Base-by-base conservation (phyloP, 352 stramenopile genomes). In the Globisporangium mamillatum region DNA sequence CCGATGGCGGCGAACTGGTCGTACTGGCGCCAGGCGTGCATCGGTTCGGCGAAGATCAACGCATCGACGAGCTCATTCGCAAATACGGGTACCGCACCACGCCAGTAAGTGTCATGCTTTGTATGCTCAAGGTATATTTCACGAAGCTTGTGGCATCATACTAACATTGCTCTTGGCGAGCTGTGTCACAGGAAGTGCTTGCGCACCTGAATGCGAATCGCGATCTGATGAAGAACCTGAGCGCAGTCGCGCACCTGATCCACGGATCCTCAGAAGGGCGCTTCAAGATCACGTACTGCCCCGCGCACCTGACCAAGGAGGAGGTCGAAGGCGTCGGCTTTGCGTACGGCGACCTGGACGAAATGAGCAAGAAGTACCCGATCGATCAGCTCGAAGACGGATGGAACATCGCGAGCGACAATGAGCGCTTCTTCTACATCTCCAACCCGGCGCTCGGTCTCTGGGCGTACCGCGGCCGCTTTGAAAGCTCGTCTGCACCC, bases 41-140 rank as follows among this genome's bases (percentile, higher is more conserved):
- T 36, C 87, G 84, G 7, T 99, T 99, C 76, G 97, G 97, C 22
- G 97, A 99, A 66, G 88, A 99, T 67, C 78, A 83, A 16, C 83
- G 88, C 3, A 98, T 99, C 63, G 97, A 99, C 67, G 72, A 88
- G 60, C 75, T 99, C 18, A 99, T 99, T 74, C 93, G 97, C 53
- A 97, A 98, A 71, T 98, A 98, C 66, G 97, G 97, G 2, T 99
- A 99, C 68, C 84, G 92, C 41, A 98, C 96, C 24, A 99, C 97
- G 0, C 94, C 94, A 6, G 88, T 95, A 86, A 44, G 81, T 73
- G 44, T 29, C n/a, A 14, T 27, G 20, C 8, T 56, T 20, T 24
- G 3, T 29, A 14, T 34, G 54, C 16, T 66, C 27, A 8, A n/a
- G 50, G 29, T 38, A 24, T 48, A 38, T 25, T 66, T 9, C 44